A percentile compares a stretch with the other conserved stretches of the same genome.
Evolutionary conservation across 148 eudicot genomes (phyloP).

Genomic region (Cornus controversa): DNA sequence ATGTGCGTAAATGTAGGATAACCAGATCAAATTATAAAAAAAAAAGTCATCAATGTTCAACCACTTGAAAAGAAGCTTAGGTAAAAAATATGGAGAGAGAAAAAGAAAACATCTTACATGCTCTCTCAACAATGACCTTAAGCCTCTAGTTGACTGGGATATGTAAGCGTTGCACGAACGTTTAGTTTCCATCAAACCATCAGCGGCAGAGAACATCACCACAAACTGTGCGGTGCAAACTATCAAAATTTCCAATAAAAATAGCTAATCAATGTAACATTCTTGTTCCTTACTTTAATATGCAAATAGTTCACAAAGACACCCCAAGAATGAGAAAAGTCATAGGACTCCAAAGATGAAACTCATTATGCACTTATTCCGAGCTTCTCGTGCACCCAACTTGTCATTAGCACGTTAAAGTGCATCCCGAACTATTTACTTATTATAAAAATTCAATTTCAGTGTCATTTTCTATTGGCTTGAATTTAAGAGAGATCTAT

Average conservation of each 20-base stretch:
- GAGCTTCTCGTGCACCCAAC: not conserved
- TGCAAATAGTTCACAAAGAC: not conserved
- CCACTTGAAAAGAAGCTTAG: not conserved
- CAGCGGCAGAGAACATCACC: slow-evolving; percentile 67
- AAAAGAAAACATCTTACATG: slow-evolving; percentile 59
- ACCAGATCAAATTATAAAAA: not conserved
- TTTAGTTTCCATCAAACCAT: slow-evolving; percentile 47
- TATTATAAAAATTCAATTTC: too few relatives aligned
- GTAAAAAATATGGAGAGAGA: not conserved
- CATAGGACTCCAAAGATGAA: not conserved
- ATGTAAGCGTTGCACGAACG: slow-evolving; percentile 68
- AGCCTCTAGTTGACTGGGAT: slow-evolving; percentile 84
- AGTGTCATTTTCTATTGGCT: too few relatives aligned
- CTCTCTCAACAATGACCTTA: slow-evolving; percentile 80
- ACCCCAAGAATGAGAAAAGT: not conserved
- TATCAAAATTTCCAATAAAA: slow-evolving; percentile 29
- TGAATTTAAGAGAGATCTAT: too few relatives aligned
- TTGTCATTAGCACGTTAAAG: too few relatives aligned
- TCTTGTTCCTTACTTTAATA: not conserved
- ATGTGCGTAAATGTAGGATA: not conserved
- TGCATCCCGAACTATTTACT: too few relatives aligned
- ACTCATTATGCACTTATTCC: not conserved
- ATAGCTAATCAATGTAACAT: not conserved
- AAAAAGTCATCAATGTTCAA: not conserved
- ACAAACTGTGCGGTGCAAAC: slow-evolving; percentile 86